Evolutionary conservation across 371 early-diverging fungal genomes (phyloP).

Genomic region (Funneliformis caledonium): DNA sequence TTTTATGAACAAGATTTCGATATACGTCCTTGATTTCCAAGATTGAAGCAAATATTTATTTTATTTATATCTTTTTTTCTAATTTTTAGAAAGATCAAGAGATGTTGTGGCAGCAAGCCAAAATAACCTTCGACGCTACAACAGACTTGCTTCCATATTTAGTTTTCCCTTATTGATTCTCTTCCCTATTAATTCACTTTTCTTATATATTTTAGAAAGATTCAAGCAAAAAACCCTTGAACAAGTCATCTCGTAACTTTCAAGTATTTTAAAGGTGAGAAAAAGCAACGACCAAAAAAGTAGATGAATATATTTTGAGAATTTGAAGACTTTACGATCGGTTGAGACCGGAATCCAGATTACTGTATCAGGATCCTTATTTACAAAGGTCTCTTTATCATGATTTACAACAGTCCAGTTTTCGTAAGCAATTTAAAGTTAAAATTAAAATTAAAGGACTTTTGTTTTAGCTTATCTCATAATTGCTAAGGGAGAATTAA

Average conservation of each 20-base stretch:
- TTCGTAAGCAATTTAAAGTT: constrained; percentile 35
- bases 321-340: background rate
- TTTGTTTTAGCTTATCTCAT: constrained; percentile 26
- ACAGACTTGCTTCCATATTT: too few relatives aligned
- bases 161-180: too few relatives aligned
- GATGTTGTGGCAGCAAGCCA: too few relatives aligned
- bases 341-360: constrained; percentile 18
- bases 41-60: too few relatives aligned
- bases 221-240: background rate
- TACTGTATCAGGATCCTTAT: constrained; percentile 23
- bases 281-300: constrained; percentile 30
- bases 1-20: too few relatives aligned
- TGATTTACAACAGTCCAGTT: background rate
- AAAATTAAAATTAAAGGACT: constrained; percentile 31
- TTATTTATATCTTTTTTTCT: too few relatives aligned
- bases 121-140: too few relatives aligned
- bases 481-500: constrained; percentile 13
- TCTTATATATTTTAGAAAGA: background rate
- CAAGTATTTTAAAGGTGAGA: constrained; percentile 25
- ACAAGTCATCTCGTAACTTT: background rate
- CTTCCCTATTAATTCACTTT: too few relatives aligned
- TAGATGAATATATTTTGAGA: constrained; percentile 13
- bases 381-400: constrained; percentile 27
- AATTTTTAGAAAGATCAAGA: too few relatives aligned
- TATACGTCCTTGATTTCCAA: too few relatives aligned